These are phyloP conservation scores for Cicer yamashitae DNA, from an alignment of 306 rosid genomes.

Conservation along the genomic window DNA sequence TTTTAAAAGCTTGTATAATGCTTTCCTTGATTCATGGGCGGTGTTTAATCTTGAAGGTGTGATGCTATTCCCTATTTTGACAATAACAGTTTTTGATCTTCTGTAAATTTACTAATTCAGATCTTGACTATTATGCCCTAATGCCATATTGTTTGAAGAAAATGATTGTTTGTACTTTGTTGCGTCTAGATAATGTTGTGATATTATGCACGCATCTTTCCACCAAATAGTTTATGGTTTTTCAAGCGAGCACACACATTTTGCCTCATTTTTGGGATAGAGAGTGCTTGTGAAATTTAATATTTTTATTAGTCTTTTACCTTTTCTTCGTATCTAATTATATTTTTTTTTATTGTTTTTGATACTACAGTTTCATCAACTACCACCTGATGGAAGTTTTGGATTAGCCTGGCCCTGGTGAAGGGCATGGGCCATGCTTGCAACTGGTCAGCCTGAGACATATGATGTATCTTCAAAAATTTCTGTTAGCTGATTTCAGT, in stretches of 20 bases:
- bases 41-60: neutral
- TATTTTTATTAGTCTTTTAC: neutral
- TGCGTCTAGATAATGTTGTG: neutral
- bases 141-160: neutral
- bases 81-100: neutral
- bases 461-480: conserved; percentile 40
- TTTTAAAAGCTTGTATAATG: neutral
- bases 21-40: neutral
- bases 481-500: conserved; percentile 64
- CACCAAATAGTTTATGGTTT: neutral
- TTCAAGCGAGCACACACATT: neutral
- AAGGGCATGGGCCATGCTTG: conserved; percentile 98
- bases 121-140: neutral
- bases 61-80: neutral
- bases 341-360: conserved; percentile 19
- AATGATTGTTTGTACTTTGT: neutral
- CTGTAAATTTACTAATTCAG: neutral
- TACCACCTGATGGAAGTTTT: conserved; percentile 81
- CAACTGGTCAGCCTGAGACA: conserved; percentile 66
- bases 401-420: conserved; percentile 99
- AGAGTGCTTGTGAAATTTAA: neutral
- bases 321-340: conserved; percentile 24
- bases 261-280: conserved; percentile 9
- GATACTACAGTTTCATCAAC: conserved; percentile 82
- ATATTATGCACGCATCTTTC: neutral